Conservation (phyloP, 208 protist genomes). For the Endotrypanum monterogeii region DNA sequence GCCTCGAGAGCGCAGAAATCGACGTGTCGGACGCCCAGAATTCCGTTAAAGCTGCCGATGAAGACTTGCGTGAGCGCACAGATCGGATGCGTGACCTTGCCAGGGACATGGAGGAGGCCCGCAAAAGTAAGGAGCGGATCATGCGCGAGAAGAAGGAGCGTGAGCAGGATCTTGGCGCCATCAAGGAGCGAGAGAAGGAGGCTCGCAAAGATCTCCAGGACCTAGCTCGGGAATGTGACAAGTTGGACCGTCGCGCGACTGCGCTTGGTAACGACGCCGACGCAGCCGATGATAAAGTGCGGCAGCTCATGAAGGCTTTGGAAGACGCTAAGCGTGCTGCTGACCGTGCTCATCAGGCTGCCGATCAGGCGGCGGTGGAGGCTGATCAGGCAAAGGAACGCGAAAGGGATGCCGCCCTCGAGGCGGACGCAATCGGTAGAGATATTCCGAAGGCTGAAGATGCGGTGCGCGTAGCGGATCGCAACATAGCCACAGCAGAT, state of each 20-base stretch:
- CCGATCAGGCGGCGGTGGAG: constrained; percentile 70
- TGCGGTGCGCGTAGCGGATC: constrained; percentile 71
- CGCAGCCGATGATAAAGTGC: constrained; percentile 85
- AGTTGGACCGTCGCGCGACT: constrained; percentile 68
- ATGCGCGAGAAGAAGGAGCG: constrained; percentile 84
- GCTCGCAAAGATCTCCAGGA: constrained; percentile 77
- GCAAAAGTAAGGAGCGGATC: constrained; percentile 73
- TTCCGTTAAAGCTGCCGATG: constrained; percentile 65
- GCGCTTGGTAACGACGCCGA: constrained; percentile 61
- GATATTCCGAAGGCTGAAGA: constrained; percentile 84
- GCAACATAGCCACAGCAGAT: constrained; percentile 62
- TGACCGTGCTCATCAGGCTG: constrained; percentile 69
- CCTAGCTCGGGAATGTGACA: constrained; percentile 72
- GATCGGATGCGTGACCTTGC: constrained; percentile 85
- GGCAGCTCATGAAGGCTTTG: constrained; percentile 83
- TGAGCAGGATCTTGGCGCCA: constrained; percentile 67
- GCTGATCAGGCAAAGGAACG: constrained; percentile 66
- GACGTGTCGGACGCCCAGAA: constrained; percentile 67
- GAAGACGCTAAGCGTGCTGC: constrained; percentile 80
- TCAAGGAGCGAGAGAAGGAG: constrained; percentile 78
- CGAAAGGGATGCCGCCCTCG: constrained; percentile 65
- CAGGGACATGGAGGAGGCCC: constrained; percentile 79
- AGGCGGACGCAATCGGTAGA: constrained; percentile 68
- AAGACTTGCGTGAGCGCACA: constrained; percentile 76
- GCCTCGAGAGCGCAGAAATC: constrained; percentile 51